Conservation (phyloP, 1,284 basidiomycete species). For the Moesziomyces antarcticus region DNA sequence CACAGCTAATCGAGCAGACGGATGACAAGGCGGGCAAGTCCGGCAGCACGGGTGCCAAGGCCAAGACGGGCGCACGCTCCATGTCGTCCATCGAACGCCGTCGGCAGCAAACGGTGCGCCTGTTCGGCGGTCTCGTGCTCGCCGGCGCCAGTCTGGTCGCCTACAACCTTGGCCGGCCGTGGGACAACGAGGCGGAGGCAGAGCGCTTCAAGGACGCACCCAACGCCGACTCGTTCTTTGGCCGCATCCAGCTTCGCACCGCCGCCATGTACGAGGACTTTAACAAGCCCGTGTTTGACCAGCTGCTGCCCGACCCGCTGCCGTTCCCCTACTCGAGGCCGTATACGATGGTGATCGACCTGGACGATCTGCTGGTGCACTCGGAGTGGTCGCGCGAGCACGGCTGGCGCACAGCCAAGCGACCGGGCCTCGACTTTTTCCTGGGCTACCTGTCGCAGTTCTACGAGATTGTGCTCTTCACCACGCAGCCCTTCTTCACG, state of each 20-base stretch:
- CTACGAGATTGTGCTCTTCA: constrained; percentile 97
- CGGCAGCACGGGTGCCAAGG: constrained; percentile 62
- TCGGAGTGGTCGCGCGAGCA: constrained; percentile 78
- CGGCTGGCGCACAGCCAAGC: constrained; percentile 71
- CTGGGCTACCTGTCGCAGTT: constrained; percentile 95
- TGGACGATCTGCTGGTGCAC: constrained; percentile 91
- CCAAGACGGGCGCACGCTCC: constrained; percentile 61
- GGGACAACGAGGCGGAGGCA: constrained; percentile 65
- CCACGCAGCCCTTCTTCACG: constrained; percentile 87
- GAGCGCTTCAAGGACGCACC: constrained; percentile 37
- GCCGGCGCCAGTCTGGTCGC: constrained; percentile 47
- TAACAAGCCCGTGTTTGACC: constrained; percentile 80
- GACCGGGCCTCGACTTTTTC: constrained; percentile 98
- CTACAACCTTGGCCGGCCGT: constrained; percentile 64
- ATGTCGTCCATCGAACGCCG: constrained; percentile 67
- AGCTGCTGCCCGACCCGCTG: constrained; percentile 87
- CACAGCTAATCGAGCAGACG: constrained; percentile 32
- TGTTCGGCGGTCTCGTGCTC: constrained; percentile 45
- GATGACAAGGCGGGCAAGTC: constrained; percentile 10
- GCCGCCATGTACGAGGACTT: constrained; percentile 54
- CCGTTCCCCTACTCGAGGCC: constrained; percentile 87
- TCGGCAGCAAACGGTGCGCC: constrained; percentile 54
- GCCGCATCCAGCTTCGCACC: constrained; percentile 56
- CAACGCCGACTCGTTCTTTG: constrained; percentile 49
- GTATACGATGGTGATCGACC: constrained; percentile 88